Percentiles rank a stretch among this genome's conserved stretches.
phyloP scores from a whole-genome alignment of 129 eudicot species.

The Sambucus nigra region DNA sequence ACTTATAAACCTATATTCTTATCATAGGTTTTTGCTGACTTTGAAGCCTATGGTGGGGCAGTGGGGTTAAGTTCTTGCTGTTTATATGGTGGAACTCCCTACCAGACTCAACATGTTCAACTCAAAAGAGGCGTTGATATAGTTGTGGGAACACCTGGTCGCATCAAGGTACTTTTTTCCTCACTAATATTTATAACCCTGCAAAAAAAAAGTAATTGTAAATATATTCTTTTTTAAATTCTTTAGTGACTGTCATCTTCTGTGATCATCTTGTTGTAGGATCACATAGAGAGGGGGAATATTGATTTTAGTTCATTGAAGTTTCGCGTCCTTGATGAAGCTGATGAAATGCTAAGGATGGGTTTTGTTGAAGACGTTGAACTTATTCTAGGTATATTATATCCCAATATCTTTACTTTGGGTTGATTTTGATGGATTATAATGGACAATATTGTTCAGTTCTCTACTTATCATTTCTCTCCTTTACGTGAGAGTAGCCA shows the following conservation, averaged over 20 bases:
- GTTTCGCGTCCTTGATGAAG: constrained; percentile 94
- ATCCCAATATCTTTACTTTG: neutral
- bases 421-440: neutral
- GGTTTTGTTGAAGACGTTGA: constrained; percentile 99
- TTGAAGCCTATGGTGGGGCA: constrained; percentile 68
- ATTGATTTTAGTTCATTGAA: constrained; percentile 69
- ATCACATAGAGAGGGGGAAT: constrained; percentile 72
- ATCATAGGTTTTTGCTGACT: constrained; percentile 63
- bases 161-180: constrained; percentile 56
- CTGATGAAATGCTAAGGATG: constrained; percentile 94
- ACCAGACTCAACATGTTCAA: constrained; percentile 42
- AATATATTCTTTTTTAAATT: neutral
- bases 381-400: constrained; percentile 56
- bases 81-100: constrained; percentile 79
- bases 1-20: neutral
- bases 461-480: too few species aligned
- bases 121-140: constrained; percentile 89
- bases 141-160: constrained; percentile 89
- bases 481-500: too few species aligned
- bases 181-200: neutral
- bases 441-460: neutral
- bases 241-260: neutral
- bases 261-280: constrained; percentile 34
- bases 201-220: neutral
- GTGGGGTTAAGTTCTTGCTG: constrained; percentile 66